A percentile compares a stretch with the other conserved stretches of the same genome.
Evolutionary conservation across 495 filamentous ascomycete genomes (phyloP).

Genomic region (Bathelium albidoporum): DNA sequence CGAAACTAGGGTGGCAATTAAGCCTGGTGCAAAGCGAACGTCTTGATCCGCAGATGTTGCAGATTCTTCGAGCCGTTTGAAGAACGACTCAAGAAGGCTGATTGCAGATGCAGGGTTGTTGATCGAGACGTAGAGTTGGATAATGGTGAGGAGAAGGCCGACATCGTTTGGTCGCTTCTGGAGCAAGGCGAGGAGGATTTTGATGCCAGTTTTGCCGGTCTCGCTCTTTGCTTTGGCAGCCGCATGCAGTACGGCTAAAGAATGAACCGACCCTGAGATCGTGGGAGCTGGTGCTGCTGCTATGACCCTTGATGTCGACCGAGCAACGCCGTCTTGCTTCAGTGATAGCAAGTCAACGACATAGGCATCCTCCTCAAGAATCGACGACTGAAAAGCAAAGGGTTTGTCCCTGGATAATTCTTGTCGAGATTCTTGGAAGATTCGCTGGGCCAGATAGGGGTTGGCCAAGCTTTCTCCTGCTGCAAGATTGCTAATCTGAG

Average conservation of each 20-base stretch:
- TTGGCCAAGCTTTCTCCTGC: slow-evolving; percentile 51
- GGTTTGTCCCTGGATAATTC: slow-evolving; percentile 47
- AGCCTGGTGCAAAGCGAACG: slow-evolving; percentile 72
- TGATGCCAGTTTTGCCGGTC: slow-evolving; percentile 59
- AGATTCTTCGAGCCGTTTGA: slow-evolving; percentile 60
- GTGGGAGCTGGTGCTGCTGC: slow-evolving; percentile 43
- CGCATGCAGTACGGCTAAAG: slow-evolving; percentile 67
- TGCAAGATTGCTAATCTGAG: slow-evolving; percentile 65
- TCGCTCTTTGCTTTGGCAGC: slow-evolving; percentile 60
- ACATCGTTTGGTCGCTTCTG: slow-evolving; percentile 71
- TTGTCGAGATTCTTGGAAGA: slow-evolving; percentile 37
- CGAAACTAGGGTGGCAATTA: slow-evolving; percentile 72
- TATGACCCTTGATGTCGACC: slow-evolving; percentile 52
- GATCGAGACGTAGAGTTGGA: slow-evolving; percentile 69
- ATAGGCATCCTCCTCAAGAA: slow-evolving; percentile 59
- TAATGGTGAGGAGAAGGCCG: slow-evolving; percentile 69
- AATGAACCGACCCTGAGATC: slow-evolving; percentile 46
- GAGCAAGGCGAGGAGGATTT: slow-evolving; percentile 60
- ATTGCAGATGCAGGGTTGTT: slow-evolving; percentile 71
- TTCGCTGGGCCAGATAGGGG: slow-evolving; percentile 65
- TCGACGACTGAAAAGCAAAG: slow-evolving; percentile 64
- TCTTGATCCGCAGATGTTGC: slow-evolving; percentile 49
- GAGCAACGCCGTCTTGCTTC: slow-evolving; percentile 65
- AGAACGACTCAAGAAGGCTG: slow-evolving; percentile 60
- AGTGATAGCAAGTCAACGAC: slow-evolving; percentile 64